Base-by-base conservation (phyloP, 257 asterid genomes). In the Thymus quinquecostatus region DNA sequence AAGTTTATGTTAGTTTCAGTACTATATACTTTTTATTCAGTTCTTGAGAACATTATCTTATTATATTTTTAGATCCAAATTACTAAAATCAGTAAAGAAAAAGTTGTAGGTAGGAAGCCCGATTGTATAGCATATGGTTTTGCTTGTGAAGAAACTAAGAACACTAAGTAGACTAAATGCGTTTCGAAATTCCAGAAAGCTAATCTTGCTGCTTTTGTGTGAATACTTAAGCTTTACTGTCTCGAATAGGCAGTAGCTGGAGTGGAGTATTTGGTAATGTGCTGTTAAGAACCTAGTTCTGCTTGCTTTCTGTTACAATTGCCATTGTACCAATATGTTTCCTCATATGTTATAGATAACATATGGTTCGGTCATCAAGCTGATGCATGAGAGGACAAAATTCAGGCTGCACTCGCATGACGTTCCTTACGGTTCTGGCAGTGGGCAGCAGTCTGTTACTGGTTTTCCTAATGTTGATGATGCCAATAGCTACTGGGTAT, bases 351-450 rank as follows among this genome's bases (percentile, higher is more conserved):
- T 64, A 21, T 50, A 94, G 98, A 83, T 94, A 70, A 91, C 98
- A 8, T 91, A 89, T 78, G 97, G 96, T 6, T 94, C 98, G 36
- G 79, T 70, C 32, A 85, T 94, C 86, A 94, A 94, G 78, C 86
- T 94, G 88, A 86, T 91, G 98, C 98, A 94, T 10, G 98, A 91
- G 80, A 82, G 38, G 78, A 91, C 98, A 10, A 94, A 89, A 76
- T 81, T 84, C 72, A 88, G 98, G 70, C 81, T 94, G 66, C 98
- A 94, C 73, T 94, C 98, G 0, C 98, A 94, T 49, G 98, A 91
- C 74, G 98, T 94, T 76, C 97, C 98, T 2, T 94, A 94, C 73
- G 98, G 98, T 55, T 94, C 98, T 70, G 98, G 97, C 68, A 94
- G 98, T 63, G 98, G 98, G 56, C 97, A 94, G 87, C 97, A 94